Percentiles rank a stretch among this genome's conserved stretches.
Conservation (phyloP, 768 basidiomycete genomes). For the Trametes cingulata region DNA sequence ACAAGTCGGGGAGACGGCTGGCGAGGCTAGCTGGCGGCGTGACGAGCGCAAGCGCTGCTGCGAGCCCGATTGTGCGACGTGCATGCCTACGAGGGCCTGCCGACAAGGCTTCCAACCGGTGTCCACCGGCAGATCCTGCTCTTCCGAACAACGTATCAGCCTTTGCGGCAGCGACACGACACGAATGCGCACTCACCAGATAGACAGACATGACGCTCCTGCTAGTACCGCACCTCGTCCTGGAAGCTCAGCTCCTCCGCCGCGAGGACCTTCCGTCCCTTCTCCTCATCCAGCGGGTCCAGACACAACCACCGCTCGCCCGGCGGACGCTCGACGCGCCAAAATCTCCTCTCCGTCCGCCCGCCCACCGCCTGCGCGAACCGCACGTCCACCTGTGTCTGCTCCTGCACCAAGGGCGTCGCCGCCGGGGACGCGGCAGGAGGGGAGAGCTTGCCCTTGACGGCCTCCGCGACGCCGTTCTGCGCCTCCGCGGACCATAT, state of each 20-base stretch:
- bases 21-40: too few relatives aligned
- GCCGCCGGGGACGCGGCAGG: neutral
- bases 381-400: neutral
- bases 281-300: neutral
- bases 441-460: neutral
- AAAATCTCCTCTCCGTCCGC: constrained; percentile 6
- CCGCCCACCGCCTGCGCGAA: neutral
- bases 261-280: neutral
- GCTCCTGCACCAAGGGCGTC: neutral
- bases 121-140: neutral
- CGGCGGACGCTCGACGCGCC: constrained; percentile 12
- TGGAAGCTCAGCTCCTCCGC: constrained; percentile 5
- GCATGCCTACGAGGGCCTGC: too few relatives aligned
- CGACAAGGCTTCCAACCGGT: too few relatives aligned
- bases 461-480: neutral
- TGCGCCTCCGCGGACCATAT: constrained; percentile 9
- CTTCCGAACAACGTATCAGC: neutral
- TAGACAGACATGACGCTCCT: neutral
- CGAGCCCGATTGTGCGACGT: too few relatives aligned
- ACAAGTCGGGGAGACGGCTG: too few relatives aligned
- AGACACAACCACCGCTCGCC: constrained; percentile 12
- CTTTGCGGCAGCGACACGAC: neutral
- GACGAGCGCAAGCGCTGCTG: too few relatives aligned
- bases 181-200: neutral
- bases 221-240: constrained; percentile 13